Base-by-base conservation (phyloP, 768 basidiomycete species). In the Ephemerocybe angulata region DNA sequence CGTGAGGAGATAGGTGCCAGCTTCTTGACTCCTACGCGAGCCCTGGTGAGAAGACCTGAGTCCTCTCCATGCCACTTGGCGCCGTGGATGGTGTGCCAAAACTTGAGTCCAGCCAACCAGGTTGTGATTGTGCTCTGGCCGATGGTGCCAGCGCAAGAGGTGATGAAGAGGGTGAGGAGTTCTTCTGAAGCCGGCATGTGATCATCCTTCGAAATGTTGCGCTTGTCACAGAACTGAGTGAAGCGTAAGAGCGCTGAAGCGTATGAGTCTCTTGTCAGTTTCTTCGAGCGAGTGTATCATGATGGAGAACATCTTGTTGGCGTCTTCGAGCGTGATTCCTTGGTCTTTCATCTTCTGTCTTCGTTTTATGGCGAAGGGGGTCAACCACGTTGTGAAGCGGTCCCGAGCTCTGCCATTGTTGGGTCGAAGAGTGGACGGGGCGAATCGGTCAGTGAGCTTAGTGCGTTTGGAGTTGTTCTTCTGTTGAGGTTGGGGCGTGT, bases 21-120 rank as follows among this genome's bases (percentile, higher is more conserved):
- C 28, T 52, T 55, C 6, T 41, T 8, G 4, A 52, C 50, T 0
- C 53, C 43, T 1, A 17, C 22, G 0, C 72, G 58, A 2, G 60
- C 56, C 3, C 57, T 46, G 12, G 71, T 44, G 42, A 72, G 67
- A 0, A 67, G 51, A n/a, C 21, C 41, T 10, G 41, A 46, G 7
- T 60, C 52, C 3, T 55, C 58, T 0, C 69, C 69, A 21, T 61
- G 30, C 73, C 74, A 74, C 0, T 49, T 46, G 4, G 70, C 71
- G 13, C 62, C 65, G 24, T 75, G 63, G 15, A 70, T 29, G 15
- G 50, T 56, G 47, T 77, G 74, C 71, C 74, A 77, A 4, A 65
- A 62, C 2, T 68, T 60, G 0, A 75, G 48, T 0, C 65, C 65
- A 0, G 67, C 61, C 0, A 72, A 27, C 68, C 72, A 71, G 5